A percentile compares a stretch with the other conserved stretches of the same genome.
Evolutionary conservation across 73 alveolate species (phyloP).

Genomic region (Paramecium sonneborni): DNA sequence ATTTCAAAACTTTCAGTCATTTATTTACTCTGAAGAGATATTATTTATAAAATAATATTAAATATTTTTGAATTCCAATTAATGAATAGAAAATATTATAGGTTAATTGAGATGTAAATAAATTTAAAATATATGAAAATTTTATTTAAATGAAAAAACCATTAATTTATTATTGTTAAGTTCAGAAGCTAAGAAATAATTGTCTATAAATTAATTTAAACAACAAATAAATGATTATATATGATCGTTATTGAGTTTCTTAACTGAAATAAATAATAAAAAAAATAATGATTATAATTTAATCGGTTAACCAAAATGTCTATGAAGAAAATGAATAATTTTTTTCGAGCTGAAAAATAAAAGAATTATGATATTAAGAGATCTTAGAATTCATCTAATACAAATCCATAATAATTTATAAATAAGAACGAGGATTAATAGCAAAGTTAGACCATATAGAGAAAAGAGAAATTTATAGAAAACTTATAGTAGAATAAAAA

Average conservation of each 20-base stretch:
- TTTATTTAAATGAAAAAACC: too few relatives aligned
- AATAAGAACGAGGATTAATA: neutral
- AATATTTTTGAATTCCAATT: too few relatives aligned
- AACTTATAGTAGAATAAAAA: neutral
- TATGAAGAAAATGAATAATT: slow-evolving; percentile 38
- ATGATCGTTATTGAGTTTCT: neutral
- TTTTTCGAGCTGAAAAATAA: slow-evolving; percentile 18
- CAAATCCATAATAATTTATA: neutral
- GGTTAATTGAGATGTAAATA: too few relatives aligned
- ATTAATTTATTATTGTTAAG: too few relatives aligned
- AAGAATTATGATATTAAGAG: neutral
- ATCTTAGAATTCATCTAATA: neutral
- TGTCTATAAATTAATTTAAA: too few relatives aligned
- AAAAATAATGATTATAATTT: slow-evolving; percentile 34
- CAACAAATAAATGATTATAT: too few relatives aligned
- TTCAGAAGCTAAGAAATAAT: too few relatives aligned
- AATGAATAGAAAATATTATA: too few relatives aligned
- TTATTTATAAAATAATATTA: too few relatives aligned
- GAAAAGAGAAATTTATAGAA: neutral
- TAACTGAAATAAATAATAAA: neutral
- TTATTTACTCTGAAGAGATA: too few relatives aligned
- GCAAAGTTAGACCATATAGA: neutral
- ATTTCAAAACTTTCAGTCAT: neutral
- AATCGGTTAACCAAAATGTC: slow-evolving; percentile 22
- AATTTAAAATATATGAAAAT: too few relatives aligned